These are phyloP conservation scores for Adansonia grandidieri DNA, from an alignment of 441 rosid species.

Conservation along the genomic window DNA sequence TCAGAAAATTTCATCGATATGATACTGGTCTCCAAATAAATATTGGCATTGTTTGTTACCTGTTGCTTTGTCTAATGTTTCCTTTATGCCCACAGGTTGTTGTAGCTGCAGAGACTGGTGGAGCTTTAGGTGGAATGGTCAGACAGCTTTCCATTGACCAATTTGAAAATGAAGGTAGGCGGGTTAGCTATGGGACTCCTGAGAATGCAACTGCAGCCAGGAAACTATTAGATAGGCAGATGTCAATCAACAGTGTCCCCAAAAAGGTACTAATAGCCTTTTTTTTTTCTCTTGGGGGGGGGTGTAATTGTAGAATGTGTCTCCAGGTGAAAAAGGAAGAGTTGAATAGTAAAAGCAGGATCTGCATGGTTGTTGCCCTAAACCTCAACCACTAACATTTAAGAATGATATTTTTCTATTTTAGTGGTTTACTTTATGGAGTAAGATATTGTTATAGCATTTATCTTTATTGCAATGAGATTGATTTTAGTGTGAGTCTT, in stretches of 20 bases:
- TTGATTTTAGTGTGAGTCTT: background rate
- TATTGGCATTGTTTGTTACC: conserved; percentile 22
- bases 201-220: conserved; percentile 97
- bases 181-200: conserved; percentile 95
- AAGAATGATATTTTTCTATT: background rate
- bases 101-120: conserved; percentile 95
- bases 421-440: background rate
- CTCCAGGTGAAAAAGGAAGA: background rate
- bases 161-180: conserved; percentile 97
- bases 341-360: conserved; percentile 13
- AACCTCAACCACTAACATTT: background rate
- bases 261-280: conserved; percentile 63
- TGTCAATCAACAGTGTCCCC: conserved; percentile 92
- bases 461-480: conserved; percentile 1
- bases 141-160: conserved; percentile 95
- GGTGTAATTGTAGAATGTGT: background rate
- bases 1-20: conserved; percentile 11
- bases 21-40: conserved; percentile 20
- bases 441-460: background rate
- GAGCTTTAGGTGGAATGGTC: conserved; percentile 98
- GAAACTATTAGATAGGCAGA: conserved; percentile 91
- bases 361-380: background rate
- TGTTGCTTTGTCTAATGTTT: conserved; percentile 22
- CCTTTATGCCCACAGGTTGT: conserved; percentile 70
- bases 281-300: background rate